A percentile compares a stretch with the other conserved stretches of the same genome.
Conservation (phyloP, 2,329 filamentous ascomycete species). For the Colletotrichum orbiculare region DNA sequence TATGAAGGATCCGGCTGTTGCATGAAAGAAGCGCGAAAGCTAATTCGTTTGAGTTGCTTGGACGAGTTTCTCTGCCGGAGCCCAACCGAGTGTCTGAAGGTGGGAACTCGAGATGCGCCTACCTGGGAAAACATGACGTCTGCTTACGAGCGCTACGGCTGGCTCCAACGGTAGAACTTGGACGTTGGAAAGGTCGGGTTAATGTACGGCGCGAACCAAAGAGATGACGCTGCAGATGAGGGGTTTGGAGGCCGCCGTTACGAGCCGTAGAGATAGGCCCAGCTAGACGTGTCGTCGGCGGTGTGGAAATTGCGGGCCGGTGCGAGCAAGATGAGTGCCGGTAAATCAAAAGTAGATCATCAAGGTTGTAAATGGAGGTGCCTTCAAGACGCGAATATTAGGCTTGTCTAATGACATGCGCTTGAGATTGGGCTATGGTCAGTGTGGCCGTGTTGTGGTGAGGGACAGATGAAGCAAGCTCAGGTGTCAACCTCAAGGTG, state of each 20-base stretch:
- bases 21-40: neutral
- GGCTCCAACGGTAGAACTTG: no score
- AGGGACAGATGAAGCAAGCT: slow-evolving; percentile 26
- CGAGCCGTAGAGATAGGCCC: neutral
- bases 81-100: neutral
- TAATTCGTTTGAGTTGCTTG: slow-evolving; percentile 6
- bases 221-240: slow-evolving; percentile 23
- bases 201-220: slow-evolving; percentile 3
- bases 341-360: neutral
- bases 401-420: slow-evolving; percentile 22
- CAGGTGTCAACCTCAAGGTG: slow-evolving; percentile 4
- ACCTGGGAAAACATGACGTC: slow-evolving; percentile 33
- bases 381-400: slow-evolving; percentile 4
- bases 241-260: slow-evolving; percentile 19
- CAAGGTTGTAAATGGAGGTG: neutral
- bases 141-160: no score
- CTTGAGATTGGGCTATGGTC: slow-evolving; percentile 1
- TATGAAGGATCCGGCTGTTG: no score
- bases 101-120: slow-evolving; percentile 3
- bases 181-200: neutral
- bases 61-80: neutral
- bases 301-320: neutral
- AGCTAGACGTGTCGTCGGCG: neutral
- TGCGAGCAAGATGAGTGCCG: neutral
- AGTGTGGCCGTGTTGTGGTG: slow-evolving; percentile 13